Evolutionary conservation across 2,329 filamentous ascomycete species (phyloP).

Genomic region (Nemania sp.): DNA sequence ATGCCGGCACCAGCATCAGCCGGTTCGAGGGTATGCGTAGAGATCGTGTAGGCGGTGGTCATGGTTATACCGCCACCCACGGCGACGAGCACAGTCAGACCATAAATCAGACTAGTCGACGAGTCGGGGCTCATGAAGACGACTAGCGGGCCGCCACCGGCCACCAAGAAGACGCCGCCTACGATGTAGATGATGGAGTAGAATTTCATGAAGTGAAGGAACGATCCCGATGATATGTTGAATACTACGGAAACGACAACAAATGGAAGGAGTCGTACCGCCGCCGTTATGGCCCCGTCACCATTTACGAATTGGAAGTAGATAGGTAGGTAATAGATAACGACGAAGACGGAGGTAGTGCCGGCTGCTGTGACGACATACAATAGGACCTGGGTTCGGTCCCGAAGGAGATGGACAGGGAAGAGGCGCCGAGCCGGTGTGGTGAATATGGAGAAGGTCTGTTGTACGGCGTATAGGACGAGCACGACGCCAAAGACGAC

Average conservation of each 20-base stretch:
- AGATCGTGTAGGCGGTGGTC: conserved; percentile 42
- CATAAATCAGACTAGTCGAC: conserved; percentile 37
- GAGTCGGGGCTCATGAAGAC: conserved; percentile 34
- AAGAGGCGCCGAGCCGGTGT: conserved; percentile 16
- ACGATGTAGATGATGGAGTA: conserved; percentile 44
- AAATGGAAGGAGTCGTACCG: conserved; percentile 48
- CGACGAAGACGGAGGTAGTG: conserved; percentile 42
- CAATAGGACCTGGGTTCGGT: conserved; percentile 45
- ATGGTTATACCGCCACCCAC: conserved; percentile 38
- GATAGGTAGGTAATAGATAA: conserved; percentile 55
- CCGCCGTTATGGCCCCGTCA: conserved; percentile 47
- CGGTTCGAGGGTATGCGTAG: conserved; percentile 37
- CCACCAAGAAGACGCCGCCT: conserved; percentile 35
- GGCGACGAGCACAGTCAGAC: conserved; percentile 42
- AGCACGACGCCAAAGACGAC: neutral
- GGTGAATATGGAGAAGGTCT: conserved; percentile 18
- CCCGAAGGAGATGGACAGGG: conserved; percentile 10
- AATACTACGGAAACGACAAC: conserved; percentile 37
- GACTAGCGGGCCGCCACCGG: conserved; percentile 37
- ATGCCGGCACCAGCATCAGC: conserved; percentile 5
- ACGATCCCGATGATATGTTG: conserved; percentile 35
- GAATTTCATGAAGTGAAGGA: conserved; percentile 41
- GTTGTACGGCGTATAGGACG: conserved; percentile 13
- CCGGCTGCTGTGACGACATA: conserved; percentile 44
- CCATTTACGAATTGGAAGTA: conserved; percentile 54